Conservation (phyloP, 2,329 filamentous ascomycete species). For the Colletotrichum sidae region DNA sequence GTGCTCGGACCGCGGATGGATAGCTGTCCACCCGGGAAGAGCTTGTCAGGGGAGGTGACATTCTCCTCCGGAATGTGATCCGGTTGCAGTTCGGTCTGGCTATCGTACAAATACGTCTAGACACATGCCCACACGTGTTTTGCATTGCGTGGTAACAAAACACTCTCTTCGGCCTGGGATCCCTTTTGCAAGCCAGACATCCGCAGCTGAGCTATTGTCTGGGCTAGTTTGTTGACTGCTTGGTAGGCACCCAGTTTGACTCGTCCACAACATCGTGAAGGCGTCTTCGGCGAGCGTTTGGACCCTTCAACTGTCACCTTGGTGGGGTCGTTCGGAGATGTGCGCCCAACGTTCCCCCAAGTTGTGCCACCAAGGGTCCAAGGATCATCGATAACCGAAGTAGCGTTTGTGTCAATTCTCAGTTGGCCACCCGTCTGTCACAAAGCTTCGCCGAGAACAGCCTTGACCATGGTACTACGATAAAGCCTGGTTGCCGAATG, state of each 20-base stretch:
- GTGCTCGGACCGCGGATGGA: constrained; percentile 27
- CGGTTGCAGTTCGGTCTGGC: not conserved
- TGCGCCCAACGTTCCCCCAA: constrained; percentile 4
- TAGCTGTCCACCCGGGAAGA: constrained; percentile 5
- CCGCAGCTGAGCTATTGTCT: not conserved
- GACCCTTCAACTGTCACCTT: not conserved
- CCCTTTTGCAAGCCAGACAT: constrained; percentile 4
- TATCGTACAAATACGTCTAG: not conserved
- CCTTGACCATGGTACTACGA: too few relatives aligned
- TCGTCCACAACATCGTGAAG: not conserved
- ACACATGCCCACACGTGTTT: constrained; percentile 1
- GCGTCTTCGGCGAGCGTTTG: not conserved
- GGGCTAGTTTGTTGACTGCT: constrained; percentile 14
- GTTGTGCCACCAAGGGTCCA: constrained; percentile 2
- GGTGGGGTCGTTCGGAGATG: constrained; percentile 15
- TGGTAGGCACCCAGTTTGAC: constrained; percentile 13
- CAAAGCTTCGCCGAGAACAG: too few relatives aligned
- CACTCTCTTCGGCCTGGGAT: not conserved
- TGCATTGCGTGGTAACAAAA: constrained; percentile 1
- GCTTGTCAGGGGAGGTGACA: constrained; percentile 29
- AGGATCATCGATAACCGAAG: constrained; percentile 19
- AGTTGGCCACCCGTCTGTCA: not conserved
- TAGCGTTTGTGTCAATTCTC: not conserved
- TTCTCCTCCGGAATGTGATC: constrained; percentile 18
- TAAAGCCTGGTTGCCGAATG: not conserved